Evolutionary conservation across 2,329 filamentous ascomycete genomes (phyloP).

Genomic region (Biscogniauxia marginata): DNA sequence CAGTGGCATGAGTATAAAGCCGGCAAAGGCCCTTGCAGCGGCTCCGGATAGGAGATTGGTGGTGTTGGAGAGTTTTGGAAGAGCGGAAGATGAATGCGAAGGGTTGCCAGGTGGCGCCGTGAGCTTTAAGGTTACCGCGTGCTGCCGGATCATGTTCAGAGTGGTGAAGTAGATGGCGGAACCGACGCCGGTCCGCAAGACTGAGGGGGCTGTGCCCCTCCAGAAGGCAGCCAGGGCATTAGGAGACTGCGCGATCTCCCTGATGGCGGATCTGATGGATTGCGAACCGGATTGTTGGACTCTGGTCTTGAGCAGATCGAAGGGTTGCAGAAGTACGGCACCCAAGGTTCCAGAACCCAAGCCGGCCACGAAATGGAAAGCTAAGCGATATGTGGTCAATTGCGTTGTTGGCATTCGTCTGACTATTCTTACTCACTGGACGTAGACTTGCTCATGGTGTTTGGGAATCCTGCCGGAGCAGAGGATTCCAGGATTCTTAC

Average conservation of each 20-base stretch:
- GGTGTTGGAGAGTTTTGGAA: constrained; percentile 79
- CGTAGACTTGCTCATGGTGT: constrained; percentile 27
- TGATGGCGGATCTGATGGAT: constrained; percentile 67
- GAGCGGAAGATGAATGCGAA: constrained; percentile 49
- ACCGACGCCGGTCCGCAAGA: constrained; percentile 89
- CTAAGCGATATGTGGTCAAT: constrained; percentile 37
- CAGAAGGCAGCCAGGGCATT: constrained; percentile 70
- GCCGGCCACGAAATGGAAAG: constrained; percentile 86
- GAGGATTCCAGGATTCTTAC: constrained; percentile 12
- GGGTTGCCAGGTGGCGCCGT: constrained; percentile 10
- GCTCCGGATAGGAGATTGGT: constrained; percentile 86
- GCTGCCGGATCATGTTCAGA: constrained; percentile 78
- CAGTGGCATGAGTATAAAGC: constrained; percentile 90
- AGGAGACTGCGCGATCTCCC: constrained; percentile 66
- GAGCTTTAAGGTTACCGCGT: constrained; percentile 43
- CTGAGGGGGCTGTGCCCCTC: constrained; percentile 89
- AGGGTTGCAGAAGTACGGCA: constrained; percentile 87
- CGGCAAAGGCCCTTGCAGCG: constrained; percentile 78
- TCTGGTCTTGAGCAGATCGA: constrained; percentile 94
- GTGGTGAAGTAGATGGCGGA: constrained; percentile 92
- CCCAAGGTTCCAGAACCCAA: constrained; percentile 84
- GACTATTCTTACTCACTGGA: constrained; percentile 22
- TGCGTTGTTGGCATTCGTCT: neutral
- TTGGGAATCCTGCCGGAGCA: constrained; percentile 14
- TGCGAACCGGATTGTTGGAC: constrained; percentile 81